These are phyloP conservation scores for Sedum album DNA, from an alignment of 164 flowering plant genomes.

Conservation along the genomic window DNA sequence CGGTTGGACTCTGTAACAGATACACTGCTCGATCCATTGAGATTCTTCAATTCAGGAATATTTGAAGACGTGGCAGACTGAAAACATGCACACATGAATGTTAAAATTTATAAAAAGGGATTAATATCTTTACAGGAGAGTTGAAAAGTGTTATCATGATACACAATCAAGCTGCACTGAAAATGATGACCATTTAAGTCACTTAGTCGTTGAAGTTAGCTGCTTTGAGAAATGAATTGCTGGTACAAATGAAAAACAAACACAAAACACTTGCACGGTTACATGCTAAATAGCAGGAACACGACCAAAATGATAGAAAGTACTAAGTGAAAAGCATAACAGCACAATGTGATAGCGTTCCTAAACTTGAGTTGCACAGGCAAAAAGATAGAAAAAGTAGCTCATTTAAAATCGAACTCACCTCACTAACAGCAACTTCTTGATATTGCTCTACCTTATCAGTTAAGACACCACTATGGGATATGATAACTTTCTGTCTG, in stretches of 20 bases:
- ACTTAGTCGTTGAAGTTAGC: too few species aligned
- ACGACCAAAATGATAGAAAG: neutral
- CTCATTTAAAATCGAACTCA: conserved; percentile 7
- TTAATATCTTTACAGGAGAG: neutral
- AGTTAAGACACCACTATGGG: conserved; percentile 12
- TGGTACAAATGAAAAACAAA: neutral
- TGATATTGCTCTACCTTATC: conserved; percentile 13
- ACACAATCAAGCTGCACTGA: neutral
- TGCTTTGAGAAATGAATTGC: too few species aligned
- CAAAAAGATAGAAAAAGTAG: neutral
- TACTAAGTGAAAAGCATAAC: neutral
- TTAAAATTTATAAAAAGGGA: too few species aligned
- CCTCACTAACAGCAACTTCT: conserved; percentile 18
- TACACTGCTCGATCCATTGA: neutral
- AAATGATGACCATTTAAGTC: neutral
- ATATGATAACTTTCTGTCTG: conserved; percentile 8
- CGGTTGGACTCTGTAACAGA: neutral
- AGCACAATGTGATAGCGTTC: neutral
- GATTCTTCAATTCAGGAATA: neutral
- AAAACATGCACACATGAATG: neutral
- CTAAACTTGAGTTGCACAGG: neutral
- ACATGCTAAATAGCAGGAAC: neutral
- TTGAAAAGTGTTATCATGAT: neutral
- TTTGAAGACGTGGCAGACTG: neutral
- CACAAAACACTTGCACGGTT: neutral